phyloP scores from a whole-genome alignment of 306 rosid genomes.

The Glycine soja region DNA sequence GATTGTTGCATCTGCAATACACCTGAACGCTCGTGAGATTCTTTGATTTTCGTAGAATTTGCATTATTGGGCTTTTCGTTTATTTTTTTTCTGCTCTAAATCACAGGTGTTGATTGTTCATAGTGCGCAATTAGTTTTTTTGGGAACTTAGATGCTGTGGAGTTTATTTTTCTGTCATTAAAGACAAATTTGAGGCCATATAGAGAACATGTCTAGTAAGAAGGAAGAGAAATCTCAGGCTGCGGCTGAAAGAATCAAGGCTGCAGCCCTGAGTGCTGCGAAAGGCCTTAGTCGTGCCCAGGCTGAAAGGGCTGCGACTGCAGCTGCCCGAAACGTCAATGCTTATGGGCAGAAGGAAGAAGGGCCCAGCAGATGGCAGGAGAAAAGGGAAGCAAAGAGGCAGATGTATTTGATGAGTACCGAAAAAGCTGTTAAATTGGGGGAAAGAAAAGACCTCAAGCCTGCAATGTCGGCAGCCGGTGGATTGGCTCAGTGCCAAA shows the following conservation, averaged over 20 bases:
- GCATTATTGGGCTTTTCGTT: background rate
- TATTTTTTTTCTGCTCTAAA: background rate
- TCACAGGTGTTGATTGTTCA: conserved; percentile 29
- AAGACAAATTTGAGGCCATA: conserved; percentile 25
- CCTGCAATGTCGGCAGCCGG: conserved; percentile 58
- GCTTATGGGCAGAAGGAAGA: conserved; percentile 99
- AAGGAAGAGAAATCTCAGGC: conserved; percentile 96
- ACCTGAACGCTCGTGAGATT: background rate
- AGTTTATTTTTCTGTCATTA: conserved; percentile 15
- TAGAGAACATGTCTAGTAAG: conserved; percentile 81
- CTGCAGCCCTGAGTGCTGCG: conserved; percentile 91
- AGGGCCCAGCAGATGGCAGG: conserved; percentile 99
- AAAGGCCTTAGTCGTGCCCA: conserved; percentile 98
- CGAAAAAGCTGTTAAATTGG: conserved; percentile 93
- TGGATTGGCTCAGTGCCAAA: conserved; percentile 82
- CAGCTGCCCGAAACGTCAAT: conserved; percentile 94
- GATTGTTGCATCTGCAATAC: background rate
- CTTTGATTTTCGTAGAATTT: background rate
- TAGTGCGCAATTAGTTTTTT: background rate
- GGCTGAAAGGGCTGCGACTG: conserved; percentile 94
- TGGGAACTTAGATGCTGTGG: background rate
- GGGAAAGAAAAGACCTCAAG: conserved; percentile 87
- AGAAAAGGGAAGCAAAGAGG: conserved; percentile 97
- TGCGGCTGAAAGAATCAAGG: conserved; percentile 97
- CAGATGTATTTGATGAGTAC: conserved; percentile 99